Percentiles rank a stretch among this genome's conserved stretches.
Evolutionary conservation across 2,329 filamentous ascomycete species (phyloP).

Genomic region (Fusarium coicis): DNA sequence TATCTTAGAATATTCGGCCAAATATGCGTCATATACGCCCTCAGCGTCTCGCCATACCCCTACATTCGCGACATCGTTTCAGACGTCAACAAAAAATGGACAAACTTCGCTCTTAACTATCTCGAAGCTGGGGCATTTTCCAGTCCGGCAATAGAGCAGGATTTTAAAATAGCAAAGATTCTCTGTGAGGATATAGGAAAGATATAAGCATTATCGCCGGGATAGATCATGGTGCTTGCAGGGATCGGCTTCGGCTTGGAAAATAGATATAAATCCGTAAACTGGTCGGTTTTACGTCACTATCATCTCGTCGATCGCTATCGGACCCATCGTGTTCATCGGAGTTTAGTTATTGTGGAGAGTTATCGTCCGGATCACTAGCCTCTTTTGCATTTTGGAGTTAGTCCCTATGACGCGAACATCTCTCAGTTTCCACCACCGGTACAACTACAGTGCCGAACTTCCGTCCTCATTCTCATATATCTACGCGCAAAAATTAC

Average conservation of each 20-base stretch:
- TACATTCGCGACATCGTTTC: conserved; percentile 21
- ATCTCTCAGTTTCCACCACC: background rate
- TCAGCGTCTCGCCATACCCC: conserved; percentile 27
- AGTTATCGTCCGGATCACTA: background rate
- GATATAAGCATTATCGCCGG: background rate
- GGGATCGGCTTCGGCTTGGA: background rate
- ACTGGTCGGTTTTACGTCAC: background rate
- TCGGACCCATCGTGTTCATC: background rate
- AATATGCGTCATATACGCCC: conserved; percentile 23
- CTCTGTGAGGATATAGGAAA: conserved; percentile 25
- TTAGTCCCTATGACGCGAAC: conserved; percentile 10
- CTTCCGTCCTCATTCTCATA: background rate
- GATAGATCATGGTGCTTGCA: rapidly evolving
- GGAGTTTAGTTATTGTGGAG: background rate
- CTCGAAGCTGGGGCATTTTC: conserved; percentile 3
- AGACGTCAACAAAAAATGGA: conserved; percentile 21
- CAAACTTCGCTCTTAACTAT: conserved; percentile 7
- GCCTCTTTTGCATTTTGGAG: background rate
- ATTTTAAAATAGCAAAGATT: conserved; percentile 25
- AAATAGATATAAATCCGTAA: background rate
- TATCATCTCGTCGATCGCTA: background rate
- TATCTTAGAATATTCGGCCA: conserved; percentile 14
- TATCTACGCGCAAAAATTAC: background rate
- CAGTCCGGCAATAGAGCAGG: conserved; percentile 22
- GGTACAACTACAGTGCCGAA: background rate